Percentiles rank a stretch among this genome's conserved stretches.
Evolutionary conservation across 176 grass and related monocot species (phyloP).

Genomic region (Hordeum vulgare): MorexV3_pseudomolecules_assembly NC_058522.1:320693033-320693532

Average conservation of each 20-base stretch:
- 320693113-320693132: background rate
- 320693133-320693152: background rate
- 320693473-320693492: too few relatives aligned
- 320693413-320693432: too few relatives aligned
- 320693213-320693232: background rate
- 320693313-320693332: background rate
- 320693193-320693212: slow-evolving; percentile 6
- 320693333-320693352: background rate
- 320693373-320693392: too few relatives aligned
- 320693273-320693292: background rate
- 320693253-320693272: background rate
- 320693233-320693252: background rate
- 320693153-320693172: background rate
- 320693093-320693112: background rate
- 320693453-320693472: too few relatives aligned
- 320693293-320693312: background rate
- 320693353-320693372: background rate
- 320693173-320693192: background rate
- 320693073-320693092: background rate
- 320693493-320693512: too few relatives aligned
- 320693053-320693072: slow-evolving; percentile 36
- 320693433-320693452: too few relatives aligned
- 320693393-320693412: too few relatives aligned
- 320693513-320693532: too few relatives aligned
- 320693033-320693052: background rate